Base-by-base conservation (phyloP, 2,329 filamentous ascomycete species). In the Gliomastix tumulicola region DNA sequence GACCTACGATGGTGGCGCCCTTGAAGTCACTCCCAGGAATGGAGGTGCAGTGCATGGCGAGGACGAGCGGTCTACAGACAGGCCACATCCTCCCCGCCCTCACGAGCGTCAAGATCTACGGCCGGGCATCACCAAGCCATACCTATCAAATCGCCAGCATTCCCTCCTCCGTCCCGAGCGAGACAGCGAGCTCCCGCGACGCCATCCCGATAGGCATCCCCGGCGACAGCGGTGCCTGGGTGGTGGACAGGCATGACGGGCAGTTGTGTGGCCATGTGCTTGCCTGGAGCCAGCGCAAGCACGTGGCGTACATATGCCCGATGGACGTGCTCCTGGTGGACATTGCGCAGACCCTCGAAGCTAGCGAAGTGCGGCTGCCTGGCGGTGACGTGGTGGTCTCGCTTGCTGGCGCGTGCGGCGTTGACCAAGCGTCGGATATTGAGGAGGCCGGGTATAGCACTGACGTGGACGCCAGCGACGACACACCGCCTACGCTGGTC, bases 141-240 rank as follows among this genome's bases (percentile, higher is more conserved):
- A 84, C 72, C 5, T 82, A 77, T 48, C 75, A 80, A 46, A 64
- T 82, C 15, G 66, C 67, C 7, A 71, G 71, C 28, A 53, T 53
- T 6, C 44, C 57, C 2, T 43, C 52, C 1, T 12, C 36, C 3
- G 25, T 30, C 7, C 35, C 39, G 6, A 45, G 43, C 21, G 45
- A 41, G 9, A 35, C 45, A 5, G 44, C 45, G 30, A 46, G 35
- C 10, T 43, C 49, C 17, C 25, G 41, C 0, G 47, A 57, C 0
- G n/a, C n/a, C n/a, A n/a, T n/a, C n/a, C 63, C 71, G 1, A 66
- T 82, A 19, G 78, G 78, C 3, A 78, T 92, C 11, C 89, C 89
- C 3, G 90, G 90, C 15, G 90, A 97, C 56, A 90, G 84, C 7
- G 90, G 90, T 5, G 90, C 90, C 1, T 97, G 90, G 90, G 78